These are phyloP conservation scores for Leishmania braziliensis DNA, from an alignment of 208 protist species.

Conservation along the genomic window DNA sequence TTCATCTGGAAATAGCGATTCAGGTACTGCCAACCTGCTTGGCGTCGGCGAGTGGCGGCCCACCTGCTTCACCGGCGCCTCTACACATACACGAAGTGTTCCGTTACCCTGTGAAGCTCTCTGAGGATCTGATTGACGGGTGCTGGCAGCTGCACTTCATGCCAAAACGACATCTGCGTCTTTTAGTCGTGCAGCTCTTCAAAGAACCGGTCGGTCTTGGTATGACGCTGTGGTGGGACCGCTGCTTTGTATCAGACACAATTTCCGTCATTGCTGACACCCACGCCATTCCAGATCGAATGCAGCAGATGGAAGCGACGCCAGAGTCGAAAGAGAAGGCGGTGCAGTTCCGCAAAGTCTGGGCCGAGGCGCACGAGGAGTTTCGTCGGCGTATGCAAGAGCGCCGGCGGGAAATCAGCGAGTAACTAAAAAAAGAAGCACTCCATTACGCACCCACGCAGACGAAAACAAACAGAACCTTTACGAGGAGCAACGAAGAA, in stretches of 20 bases:
- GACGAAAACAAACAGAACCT: background rate
- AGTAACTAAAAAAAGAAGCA: background rate
- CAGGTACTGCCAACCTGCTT: background rate
- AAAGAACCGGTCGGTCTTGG: conserved; percentile 66
- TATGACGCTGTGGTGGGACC: conserved; percentile 80
- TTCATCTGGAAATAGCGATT: conserved; percentile 21
- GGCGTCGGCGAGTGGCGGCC: background rate
- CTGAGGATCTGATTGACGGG: conserved; percentile 62
- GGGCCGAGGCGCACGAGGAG: conserved; percentile 69
- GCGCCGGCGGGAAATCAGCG: conserved; percentile 12
- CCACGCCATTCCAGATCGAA: conserved; percentile 42
- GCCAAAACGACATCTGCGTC: conserved; percentile 36
- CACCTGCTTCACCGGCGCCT: background rate
- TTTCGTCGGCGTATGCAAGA: conserved; percentile 58
- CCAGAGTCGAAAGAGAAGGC: conserved; percentile 11
- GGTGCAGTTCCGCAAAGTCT: conserved; percentile 56
- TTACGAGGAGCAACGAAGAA: no score
- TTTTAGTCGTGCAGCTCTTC: conserved; percentile 71
- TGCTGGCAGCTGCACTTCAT: conserved; percentile 81
- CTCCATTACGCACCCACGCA: background rate
- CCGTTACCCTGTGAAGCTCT: conserved; percentile 66
- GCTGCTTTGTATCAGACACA: conserved; percentile 62
- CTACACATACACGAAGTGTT: conserved; percentile 31
- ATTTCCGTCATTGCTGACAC: conserved; percentile 52
- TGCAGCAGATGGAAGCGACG: conserved; percentile 17